Evolutionary conservation across 306 rosid species (phyloP), one percentile per base, ranked within the genome.

Genomic region (Castanospermum australe): DNA sequence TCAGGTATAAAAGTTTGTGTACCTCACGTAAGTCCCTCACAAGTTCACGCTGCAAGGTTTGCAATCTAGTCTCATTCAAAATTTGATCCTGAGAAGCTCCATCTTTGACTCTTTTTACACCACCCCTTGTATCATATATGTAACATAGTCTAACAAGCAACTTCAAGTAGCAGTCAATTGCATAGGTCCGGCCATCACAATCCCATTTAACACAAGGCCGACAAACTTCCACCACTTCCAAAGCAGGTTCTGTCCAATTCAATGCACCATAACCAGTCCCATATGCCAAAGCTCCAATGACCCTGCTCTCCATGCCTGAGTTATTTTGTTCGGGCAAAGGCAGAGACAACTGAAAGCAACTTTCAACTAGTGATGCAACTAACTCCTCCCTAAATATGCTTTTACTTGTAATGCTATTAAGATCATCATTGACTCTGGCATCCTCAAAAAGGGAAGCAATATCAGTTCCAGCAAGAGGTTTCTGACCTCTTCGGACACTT

Each of bases 31-130:
- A 86, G 78, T 89, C 87, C 88, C 73, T 91, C 81, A 93, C 99
- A 41, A 95, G 97, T 71, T 93, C 91, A 63, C 94, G 99, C 67
- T 95, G 99, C 77, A 95, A 86, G 79, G 88, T 95, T 63, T 95
- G 99, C 90, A 95, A 84, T 88, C 99, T 95, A 72, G 98, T 95
- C 90, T 95, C 99, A 15, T 95, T 95, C 83, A 95, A 82, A 83
- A 95, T 95, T 89, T 93, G 99, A 87, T 95, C 99, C 80, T 95
- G 99, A 45, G 99, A 93, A 63, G 99, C 99, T 65, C 99, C 99
- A 20, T 91, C 98, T 79, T 95, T 95, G 67, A 95, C 89, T 81
- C 97, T 90, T 88, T 95, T 93, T 51, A 95, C 99, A 69, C 99
- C 99, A 22, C 99, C 94, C 84, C 98, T 85, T 13, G 98, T 95